Evolutionary conservation across 2,329 filamentous ascomycete species (phyloP).

Genomic region (Phoma herbarum): DNA sequence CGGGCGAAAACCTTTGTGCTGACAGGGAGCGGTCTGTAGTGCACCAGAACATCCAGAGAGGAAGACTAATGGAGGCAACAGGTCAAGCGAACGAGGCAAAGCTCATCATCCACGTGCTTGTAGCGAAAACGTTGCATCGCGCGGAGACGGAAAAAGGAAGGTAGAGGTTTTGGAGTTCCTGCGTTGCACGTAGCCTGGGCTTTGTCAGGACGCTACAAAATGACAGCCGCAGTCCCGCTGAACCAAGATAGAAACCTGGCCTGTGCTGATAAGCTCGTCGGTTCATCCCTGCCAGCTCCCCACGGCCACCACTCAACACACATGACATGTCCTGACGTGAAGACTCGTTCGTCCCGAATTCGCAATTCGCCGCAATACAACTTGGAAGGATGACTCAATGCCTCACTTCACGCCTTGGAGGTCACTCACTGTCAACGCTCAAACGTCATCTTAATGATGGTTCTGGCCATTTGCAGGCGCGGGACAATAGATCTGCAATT

Average conservation of each 20-base stretch:
- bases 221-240: constrained; percentile 16
- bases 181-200: constrained; percentile 5
- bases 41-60: neutral
- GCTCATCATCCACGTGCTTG: constrained; percentile 10
- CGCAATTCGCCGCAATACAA: constrained; percentile 7
- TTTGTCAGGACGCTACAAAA: constrained; percentile 15
- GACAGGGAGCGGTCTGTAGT: constrained; percentile 12
- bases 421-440: constrained; percentile 13
- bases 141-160: constrained; percentile 18
- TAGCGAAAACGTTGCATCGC: constrained; percentile 18
- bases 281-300: constrained; percentile 25
- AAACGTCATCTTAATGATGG: constrained; percentile 30
- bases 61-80: constrained; percentile 4
- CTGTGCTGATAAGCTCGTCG: constrained; percentile 28
- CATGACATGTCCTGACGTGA: constrained; percentile 7
- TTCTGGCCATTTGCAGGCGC: constrained; percentile 27
- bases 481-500: constrained; percentile 32
- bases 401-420: constrained; percentile 7
- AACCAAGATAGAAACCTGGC: constrained; percentile 11
- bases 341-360: neutral
- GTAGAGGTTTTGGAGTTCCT: neutral
- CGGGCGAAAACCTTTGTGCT: constrained; percentile 7
- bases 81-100: neutral
- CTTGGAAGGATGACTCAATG: neutral
- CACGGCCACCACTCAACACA: constrained; percentile 21